A percentile compares a stretch with the other conserved stretches of the same genome.
Evolutionary conservation across 2,329 filamentous ascomycete genomes (phyloP).

Genomic region (Fonsecaea pedrosoi): DNA sequence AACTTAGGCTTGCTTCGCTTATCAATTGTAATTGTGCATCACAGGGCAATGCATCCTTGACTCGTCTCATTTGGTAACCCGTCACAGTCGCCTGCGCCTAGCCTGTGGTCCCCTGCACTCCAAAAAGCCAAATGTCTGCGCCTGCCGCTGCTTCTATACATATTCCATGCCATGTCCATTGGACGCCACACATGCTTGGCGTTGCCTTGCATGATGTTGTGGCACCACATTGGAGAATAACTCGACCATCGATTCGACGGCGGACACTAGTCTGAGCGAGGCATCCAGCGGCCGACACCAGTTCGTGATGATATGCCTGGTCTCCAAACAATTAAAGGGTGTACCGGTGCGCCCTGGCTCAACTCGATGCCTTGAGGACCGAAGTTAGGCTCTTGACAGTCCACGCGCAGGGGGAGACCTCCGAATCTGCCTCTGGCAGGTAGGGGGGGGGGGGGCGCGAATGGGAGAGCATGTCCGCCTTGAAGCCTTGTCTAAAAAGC

Average conservation of each 20-base stretch:
- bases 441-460: background rate
- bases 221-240: background rate
- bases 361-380: background rate
- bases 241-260: background rate
- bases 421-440: background rate
- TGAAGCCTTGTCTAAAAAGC: background rate
- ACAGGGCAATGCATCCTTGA: background rate
- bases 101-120: background rate
- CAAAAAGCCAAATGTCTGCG: background rate
- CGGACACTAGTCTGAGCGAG: background rate
- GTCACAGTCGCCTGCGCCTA: background rate
- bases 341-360: background rate
- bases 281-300: background rate
- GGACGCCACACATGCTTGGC: background rate
- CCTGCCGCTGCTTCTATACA: background rate
- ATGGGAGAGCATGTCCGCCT: background rate
- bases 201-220: slow-evolving; percentile 2
- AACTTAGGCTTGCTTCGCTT: too few relatives aligned
- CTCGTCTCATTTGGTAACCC: background rate
- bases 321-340: background rate
- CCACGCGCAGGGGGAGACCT: background rate
- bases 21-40: too few relatives aligned
- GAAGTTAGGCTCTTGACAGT: background rate
- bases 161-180: background rate
- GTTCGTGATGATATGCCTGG: background rate